phyloP scores from a whole-genome alignment of 768 basidiomycete species.

The Mycena floridula region DNA sequence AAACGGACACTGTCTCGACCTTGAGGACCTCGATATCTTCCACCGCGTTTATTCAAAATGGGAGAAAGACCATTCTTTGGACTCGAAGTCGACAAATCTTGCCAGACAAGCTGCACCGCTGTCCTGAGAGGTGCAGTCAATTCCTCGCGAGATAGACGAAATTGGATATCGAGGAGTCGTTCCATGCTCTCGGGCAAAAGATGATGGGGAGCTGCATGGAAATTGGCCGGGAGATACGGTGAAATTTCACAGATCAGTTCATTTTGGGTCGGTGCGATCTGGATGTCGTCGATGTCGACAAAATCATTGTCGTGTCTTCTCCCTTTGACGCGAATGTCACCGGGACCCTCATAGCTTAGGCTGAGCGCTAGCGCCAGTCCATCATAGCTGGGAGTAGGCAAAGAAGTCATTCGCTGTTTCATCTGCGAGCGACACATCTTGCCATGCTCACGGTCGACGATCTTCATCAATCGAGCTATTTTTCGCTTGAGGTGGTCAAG shows the following conservation, averaged over 20 bases:
- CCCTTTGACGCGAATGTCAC: conserved; percentile 38
- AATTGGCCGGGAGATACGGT: conserved; percentile 59
- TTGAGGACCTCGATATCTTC: conserved; percentile 47
- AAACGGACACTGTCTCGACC: conserved; percentile 48
- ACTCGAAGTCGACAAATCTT: conserved; percentile 14
- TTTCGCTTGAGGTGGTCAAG: conserved; percentile 15
- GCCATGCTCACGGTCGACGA: conserved; percentile 45
- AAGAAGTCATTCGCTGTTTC: background rate
- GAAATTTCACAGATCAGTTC: conserved; percentile 46
- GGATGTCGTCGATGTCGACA: conserved; percentile 47
- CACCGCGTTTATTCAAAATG: conserved; percentile 45
- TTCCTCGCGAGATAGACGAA: conserved; percentile 69
- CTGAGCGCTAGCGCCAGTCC: conserved; percentile 31
- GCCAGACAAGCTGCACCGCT: conserved; percentile 42
- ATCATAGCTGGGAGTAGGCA: conserved; percentile 11
- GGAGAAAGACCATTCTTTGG: conserved; percentile 33
- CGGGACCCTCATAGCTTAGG: conserved; percentile 50
- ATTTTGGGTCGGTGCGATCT: conserved; percentile 63
- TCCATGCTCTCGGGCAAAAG: conserved; percentile 54
- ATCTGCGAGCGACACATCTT: conserved; percentile 8
- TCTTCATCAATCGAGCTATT: conserved; percentile 23
- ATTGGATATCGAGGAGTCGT: conserved; percentile 65
- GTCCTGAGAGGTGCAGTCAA: conserved; percentile 30
- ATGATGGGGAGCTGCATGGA: conserved; percentile 58
- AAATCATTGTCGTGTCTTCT: conserved; percentile 68